A percentile compares a stretch with the other conserved stretches of the same genome.
phyloP scores from a whole-genome alignment of 768 basidiomycete genomes.

The Suillus americanus region DNA sequence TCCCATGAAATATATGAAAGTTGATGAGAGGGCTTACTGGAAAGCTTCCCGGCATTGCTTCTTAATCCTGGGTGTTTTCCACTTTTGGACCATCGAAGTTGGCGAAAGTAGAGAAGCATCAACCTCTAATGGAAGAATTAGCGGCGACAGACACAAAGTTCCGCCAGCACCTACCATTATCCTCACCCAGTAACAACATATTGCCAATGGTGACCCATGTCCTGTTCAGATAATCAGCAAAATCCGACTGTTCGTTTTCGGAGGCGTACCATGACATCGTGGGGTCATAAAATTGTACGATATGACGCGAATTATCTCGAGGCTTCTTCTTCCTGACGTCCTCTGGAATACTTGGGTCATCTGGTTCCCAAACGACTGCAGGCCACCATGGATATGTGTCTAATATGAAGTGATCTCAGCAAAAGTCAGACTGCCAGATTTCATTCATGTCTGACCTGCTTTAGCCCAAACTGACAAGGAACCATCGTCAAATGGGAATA shows the following conservation, averaged over 20 bases:
- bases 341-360: conserved; percentile 56
- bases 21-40: conserved; percentile 41
- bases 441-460: conserved; percentile 43
- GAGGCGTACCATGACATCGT: conserved; percentile 55
- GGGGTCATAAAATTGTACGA: conserved; percentile 83
- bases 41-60: conserved; percentile 63
- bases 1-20: not conserved
- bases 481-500: conserved; percentile 3
- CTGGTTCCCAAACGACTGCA: conserved; percentile 68
- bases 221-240: conserved; percentile 40
- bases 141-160: not conserved
- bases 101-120: conserved; percentile 62
- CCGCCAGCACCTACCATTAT: conserved; percentile 50
- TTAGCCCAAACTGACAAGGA: conserved; percentile 77
- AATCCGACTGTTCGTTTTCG: not conserved
- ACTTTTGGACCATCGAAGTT: conserved; percentile 53
- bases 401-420: conserved; percentile 28
- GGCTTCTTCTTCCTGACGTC: conserved; percentile 29
- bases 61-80: conserved; percentile 52
- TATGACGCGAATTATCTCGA: conserved; percentile 45
- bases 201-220: conserved; percentile 56
- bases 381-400: conserved; percentile 88
- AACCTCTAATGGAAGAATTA: conserved; percentile 43
- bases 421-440: not conserved
- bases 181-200: conserved; percentile 68